phyloP scores from a whole-genome alignment of 495 filamentous ascomycete genomes.

The Apodospora peruviana region DNA sequence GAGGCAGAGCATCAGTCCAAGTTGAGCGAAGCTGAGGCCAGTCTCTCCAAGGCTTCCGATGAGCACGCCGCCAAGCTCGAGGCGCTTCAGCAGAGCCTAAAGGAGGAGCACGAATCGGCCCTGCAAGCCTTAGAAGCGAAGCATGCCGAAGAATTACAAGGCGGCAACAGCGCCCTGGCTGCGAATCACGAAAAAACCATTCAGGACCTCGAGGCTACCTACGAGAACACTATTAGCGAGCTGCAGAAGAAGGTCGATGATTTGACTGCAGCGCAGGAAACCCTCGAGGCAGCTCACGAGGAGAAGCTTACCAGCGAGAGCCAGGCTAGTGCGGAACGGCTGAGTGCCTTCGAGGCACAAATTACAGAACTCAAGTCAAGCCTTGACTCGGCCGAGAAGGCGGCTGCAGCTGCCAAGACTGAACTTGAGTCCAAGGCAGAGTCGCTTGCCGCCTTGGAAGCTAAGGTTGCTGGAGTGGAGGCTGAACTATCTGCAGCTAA shows the following conservation, averaged over 20 bases:
- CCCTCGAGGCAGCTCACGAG: constrained; percentile 25
- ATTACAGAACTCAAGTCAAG: constrained; percentile 36
- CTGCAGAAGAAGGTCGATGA: constrained; percentile 41
- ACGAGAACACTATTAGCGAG: constrained; percentile 31
- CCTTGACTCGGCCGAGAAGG: constrained; percentile 26
- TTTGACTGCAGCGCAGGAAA: constrained; percentile 25
- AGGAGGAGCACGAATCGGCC: constrained; percentile 34
- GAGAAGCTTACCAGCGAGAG: constrained; percentile 21
- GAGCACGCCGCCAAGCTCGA: constrained; percentile 38
- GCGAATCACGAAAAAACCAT: constrained; percentile 32
- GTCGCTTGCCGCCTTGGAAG: constrained; percentile 28
- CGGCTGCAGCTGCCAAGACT: constrained; percentile 33
- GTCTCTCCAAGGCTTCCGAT: constrained; percentile 25
- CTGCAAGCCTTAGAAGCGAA: constrained; percentile 35
- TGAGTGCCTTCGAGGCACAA: constrained; percentile 35
- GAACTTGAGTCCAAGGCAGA: constrained; percentile 27
- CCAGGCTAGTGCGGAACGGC: constrained; percentile 27
- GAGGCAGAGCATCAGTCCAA: constrained; percentile 34
- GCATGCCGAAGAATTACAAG: constrained; percentile 34
- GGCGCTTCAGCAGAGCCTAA: constrained; percentile 33
- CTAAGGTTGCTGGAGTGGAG: constrained; percentile 31
- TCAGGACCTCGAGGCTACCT: constrained; percentile 34
- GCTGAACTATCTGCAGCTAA: constrained; percentile 30
- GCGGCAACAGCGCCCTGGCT: constrained; percentile 24
- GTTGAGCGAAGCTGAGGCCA: constrained; percentile 27